A percentile compares a stretch with the other conserved stretches of the same genome.
These are phyloP conservation scores for Aspergillus ochraceoroseus DNA, from an alignment of 2,329 filamentous ascomycete species.

Conservation along the genomic window DNA sequence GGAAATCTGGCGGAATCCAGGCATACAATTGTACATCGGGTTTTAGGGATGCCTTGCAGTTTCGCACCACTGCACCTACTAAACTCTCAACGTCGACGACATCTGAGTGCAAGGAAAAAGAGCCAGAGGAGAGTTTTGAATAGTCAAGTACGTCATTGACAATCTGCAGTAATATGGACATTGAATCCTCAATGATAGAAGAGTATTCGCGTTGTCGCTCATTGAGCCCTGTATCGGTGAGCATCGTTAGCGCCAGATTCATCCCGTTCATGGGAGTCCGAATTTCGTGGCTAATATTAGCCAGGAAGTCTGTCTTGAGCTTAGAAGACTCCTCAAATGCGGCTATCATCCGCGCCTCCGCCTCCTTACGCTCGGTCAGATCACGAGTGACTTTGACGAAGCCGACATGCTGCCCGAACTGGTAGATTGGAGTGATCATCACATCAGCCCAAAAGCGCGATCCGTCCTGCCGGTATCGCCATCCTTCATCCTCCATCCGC, in stretches of 20 bases:
- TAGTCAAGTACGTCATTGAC: conserved; percentile 66
- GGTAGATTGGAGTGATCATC: conserved; percentile 54
- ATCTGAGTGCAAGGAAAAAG: conserved; percentile 54
- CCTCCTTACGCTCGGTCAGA: conserved; percentile 52
- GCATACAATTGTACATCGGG: conserved; percentile 47
- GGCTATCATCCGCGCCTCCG: conserved; percentile 52
- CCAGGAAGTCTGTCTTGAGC: conserved; percentile 58
- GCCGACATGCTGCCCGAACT: conserved; percentile 50
- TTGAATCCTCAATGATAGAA: conserved; percentile 56
- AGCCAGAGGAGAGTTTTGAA: conserved; percentile 58
- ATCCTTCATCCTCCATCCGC: conserved; percentile 56
- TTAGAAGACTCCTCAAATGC: conserved; percentile 61
- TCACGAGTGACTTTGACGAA: conserved; percentile 58
- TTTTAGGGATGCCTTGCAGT: conserved; percentile 46
- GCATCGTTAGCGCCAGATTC: conserved; percentile 55
- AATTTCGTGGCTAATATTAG: conserved; percentile 62
- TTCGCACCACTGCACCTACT: conserved; percentile 49
- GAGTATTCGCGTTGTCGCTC: conserved; percentile 54
- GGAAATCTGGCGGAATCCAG: conserved; percentile 46
- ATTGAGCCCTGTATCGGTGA: conserved; percentile 52
- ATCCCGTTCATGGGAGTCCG: conserved; percentile 62
- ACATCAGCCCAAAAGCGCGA: conserved; percentile 58
- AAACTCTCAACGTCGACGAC: conserved; percentile 47
- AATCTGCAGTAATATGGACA: conserved; percentile 54
- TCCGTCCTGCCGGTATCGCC: conserved; percentile 57